phyloP scores from a whole-genome alignment of 192 early-diverging fungal species.

The Pecoramyces ruminantium region DNA sequence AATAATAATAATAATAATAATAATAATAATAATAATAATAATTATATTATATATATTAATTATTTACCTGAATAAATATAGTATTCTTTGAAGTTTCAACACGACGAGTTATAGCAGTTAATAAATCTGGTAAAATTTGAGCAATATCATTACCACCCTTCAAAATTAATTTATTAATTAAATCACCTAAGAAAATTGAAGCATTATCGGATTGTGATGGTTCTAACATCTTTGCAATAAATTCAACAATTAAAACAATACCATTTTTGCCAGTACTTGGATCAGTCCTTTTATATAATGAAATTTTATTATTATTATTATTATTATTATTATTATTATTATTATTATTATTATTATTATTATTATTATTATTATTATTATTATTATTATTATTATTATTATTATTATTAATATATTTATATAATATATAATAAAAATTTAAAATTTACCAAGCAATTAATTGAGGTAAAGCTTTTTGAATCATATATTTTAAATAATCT shows the following conservation, averaged over 20 bases:
- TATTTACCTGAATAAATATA: constrained; percentile 54
- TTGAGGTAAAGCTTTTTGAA: constrained; percentile 58
- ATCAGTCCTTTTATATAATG: background rate
- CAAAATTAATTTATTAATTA: constrained; percentile 69
- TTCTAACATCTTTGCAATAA: constrained; percentile 60
- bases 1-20: too few relatives aligned
- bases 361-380: too few relatives aligned
- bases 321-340: too few relatives aligned
- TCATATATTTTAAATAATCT: constrained; percentile 59
- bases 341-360: too few relatives aligned
- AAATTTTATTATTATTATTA: too few relatives aligned
- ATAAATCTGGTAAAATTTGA: constrained; percentile 56
- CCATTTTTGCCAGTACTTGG: constrained; percentile 20
- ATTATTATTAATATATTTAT: too few relatives aligned
- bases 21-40: too few relatives aligned
- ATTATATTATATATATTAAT: too few relatives aligned
- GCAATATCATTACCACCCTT: constrained; percentile 48
- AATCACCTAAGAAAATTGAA: constrained; percentile 75
- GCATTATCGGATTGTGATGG: constrained; percentile 63
- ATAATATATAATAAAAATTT: too few relatives aligned
- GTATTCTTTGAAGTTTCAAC: constrained; percentile 55
- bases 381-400: too few relatives aligned
- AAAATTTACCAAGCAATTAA: constrained; percentile 54
- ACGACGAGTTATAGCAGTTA: constrained; percentile 55
- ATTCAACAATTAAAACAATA: constrained; percentile 60